Base-by-base conservation (phyloP, 805 yeast species). In the Monosporozyma aerobia region DNA sequence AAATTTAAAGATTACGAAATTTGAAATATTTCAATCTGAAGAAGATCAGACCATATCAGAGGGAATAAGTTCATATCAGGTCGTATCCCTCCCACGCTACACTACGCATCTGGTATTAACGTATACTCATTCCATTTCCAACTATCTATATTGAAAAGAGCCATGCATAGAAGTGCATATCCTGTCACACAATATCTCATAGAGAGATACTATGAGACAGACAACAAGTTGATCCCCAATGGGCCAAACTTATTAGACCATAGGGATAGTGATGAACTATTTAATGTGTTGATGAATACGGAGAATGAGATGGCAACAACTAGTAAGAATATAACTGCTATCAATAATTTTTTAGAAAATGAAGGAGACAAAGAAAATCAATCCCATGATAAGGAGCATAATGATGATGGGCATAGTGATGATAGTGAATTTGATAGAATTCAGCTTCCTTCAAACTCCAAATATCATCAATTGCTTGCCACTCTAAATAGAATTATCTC, bases 171-270 rank as follows among this genome's bases (percentile, higher is more conserved):
- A 43, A 43, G 45, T 43, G 5, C 45, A 22, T 56, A 50, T 43
- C 59, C 59, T 1, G 59, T 54, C 19, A 56, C 59, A 5, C 59
- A 56, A 44, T 56, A 56, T 39, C 54, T 56, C 2, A 56, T 56
- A 6, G 57, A 56, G 33, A 30, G 51, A 44, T 56, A 54, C 37
- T 56, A 56, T 29, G 56, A 56, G 35, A 14, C 47, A 2, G 43
- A 40, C 11, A 29, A 35, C 3, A n/a, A 9, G 2, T 27, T 29
- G 11, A 16, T 51, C 13, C 58, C 58, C 6, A 13, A 22, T 2
- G 51, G 54, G 14, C 48, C 46, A 3, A 48, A 55, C 41, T n/a
- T 53, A 13, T 16, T 44, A 19, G 32, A 48, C n/a, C 50, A 46
- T 27, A 43, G 43, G 11, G 30, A 41, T 7, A 53, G 56, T 44